Base-by-base conservation (phyloP, 257 asterid species). In the Haberlea rhodopensis region DNA sequence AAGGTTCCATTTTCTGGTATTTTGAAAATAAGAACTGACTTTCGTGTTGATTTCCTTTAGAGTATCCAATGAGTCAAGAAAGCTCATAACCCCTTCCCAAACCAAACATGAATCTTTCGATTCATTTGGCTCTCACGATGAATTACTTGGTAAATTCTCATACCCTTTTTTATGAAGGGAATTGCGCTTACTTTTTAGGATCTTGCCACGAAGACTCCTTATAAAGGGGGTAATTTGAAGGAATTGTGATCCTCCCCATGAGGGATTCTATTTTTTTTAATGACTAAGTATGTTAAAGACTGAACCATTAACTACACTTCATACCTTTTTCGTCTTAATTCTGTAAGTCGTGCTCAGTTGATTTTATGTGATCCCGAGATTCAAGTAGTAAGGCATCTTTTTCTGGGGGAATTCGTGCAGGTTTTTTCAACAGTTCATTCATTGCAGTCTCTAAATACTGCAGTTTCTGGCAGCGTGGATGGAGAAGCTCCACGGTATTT, bases 231-330 rank as follows among this genome's bases (percentile, higher is more conserved):
- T n/a, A n/a, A n/a, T n/a, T n/a, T n/a, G n/a, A n/a, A n/a, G n/a
- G n/a, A n/a, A n/a, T n/a, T n/a, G n/a, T n/a, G n/a, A n/a, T n/a
- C n/a, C n/a, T n/a, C n/a, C n/a, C n/a, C n/a, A n/a, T n/a, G n/a
- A n/a, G n/a, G n/a, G n/a, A n/a, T 80, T 92, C 97, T 55, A 77
- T 86, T 79, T 92, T 97, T 69, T 80, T 87, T 53, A 94, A 87
- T 62, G 97, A 70, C n/a, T 2, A 2, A 21, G 7, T 28, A 19
- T n/a, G 5, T 59, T 40, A 43, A 43, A 52, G 34, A 62, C 45
- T 53, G 55, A 25, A 57, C 19, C 62, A 32, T 57, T 22, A 53
- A 29, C 25, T 4, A 60, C 49, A 48, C 48, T 32, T 55, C 85
- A 63, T 78, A 89, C 97, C 67, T 76, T 92, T 80, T 67, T 85